A percentile compares a stretch with the other conserved stretches of the same genome.
These are phyloP conservation scores for Colletotrichum gloeosporioides DNA, from an alignment of 2,329 filamentous ascomycete species.

Conservation along the genomic window DNA sequence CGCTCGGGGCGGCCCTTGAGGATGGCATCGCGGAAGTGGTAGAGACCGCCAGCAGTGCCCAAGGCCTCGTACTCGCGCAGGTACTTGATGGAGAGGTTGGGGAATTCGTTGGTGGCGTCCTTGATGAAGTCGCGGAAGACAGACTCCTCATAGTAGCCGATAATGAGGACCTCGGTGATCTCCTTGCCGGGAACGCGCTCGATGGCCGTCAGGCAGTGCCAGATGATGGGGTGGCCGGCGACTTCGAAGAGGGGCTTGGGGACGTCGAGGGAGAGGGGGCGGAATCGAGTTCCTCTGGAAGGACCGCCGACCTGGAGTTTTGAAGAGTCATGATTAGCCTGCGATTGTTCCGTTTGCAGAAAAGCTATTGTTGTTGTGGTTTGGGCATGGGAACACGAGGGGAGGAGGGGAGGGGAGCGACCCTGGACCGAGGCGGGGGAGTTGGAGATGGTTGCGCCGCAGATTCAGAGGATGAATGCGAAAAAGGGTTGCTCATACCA, in stretches of 20 bases:
- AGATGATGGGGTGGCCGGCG: slow-evolving; percentile 96
- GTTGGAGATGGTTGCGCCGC: slow-evolving; percentile 12
- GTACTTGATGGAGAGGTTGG: slow-evolving; percentile 90
- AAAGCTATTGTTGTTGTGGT: background rate
- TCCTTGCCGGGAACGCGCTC: slow-evolving; percentile 80
- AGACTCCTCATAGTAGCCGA: slow-evolving; percentile 97
- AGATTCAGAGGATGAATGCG: slow-evolving; percentile 19
- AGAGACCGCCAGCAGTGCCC: slow-evolving; percentile 93
- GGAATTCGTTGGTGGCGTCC: slow-evolving; percentile 83
- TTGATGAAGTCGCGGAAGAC: slow-evolving; percentile 99
- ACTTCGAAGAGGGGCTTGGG: slow-evolving; percentile 99
- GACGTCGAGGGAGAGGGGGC: slow-evolving; percentile 92
- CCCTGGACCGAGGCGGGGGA: slow-evolving; percentile 5
- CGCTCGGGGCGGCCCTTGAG: slow-evolving; percentile 93
- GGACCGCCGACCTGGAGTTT: slow-evolving; percentile 82
- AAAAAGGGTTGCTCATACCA: slow-evolving; percentile 59
- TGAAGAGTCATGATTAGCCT: slow-evolving; percentile 31
- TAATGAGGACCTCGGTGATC: slow-evolving; percentile 95
- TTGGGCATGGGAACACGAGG: slow-evolving; percentile 12
- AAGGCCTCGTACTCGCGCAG: slow-evolving; percentile 96
- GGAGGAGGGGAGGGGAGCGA: slow-evolving; percentile 14
- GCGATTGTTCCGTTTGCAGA: slow-evolving; percentile 1
- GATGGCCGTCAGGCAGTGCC: slow-evolving; percentile 93
- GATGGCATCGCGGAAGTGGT: slow-evolving; percentile 99
- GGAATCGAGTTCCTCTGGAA: slow-evolving; percentile 93